phyloP scores from a whole-genome alignment of 1,139 yeast species.

The Geotrichum cucujoidarum region DNA sequence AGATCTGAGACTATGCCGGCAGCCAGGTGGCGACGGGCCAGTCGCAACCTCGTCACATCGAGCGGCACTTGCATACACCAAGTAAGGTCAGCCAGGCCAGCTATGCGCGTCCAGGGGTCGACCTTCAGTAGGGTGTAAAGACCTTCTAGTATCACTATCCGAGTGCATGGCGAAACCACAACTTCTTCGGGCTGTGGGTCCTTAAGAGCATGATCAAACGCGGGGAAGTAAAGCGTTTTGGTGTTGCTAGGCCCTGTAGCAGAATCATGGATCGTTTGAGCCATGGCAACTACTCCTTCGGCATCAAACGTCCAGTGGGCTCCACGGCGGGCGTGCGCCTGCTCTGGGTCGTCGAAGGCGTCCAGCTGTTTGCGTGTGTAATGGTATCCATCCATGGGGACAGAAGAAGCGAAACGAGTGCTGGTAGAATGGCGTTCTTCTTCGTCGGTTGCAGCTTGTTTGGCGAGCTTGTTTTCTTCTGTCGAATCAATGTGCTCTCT shows the following conservation, averaged over 20 bases:
- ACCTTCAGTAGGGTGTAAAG: constrained; percentile 37
- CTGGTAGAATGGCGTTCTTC: not conserved
- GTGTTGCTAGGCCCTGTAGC: not conserved
- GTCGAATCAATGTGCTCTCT: not conserved
- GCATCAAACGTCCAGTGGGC: constrained; percentile 83
- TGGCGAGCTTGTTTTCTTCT: not conserved
- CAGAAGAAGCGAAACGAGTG: constrained; percentile 30
- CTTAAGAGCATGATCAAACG: constrained; percentile 61
- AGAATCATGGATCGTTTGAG: constrained; percentile 25
- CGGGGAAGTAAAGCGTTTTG: constrained; percentile 43
- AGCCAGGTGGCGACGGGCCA: constrained; percentile 63
- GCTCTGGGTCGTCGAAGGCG: constrained; percentile 48
- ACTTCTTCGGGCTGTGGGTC: constrained; percentile 60
- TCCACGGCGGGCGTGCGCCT: constrained; percentile 65
- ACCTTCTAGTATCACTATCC: constrained; percentile 58
- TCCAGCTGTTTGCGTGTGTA: constrained; percentile 52
- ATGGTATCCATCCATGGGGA: constrained; percentile 84
- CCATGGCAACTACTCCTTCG: constrained; percentile 41
- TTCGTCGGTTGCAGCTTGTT: not conserved
- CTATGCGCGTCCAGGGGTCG: constrained; percentile 36
- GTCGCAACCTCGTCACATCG: constrained; percentile 48
- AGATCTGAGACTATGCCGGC: constrained; percentile 58
- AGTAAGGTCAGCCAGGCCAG: constrained; percentile 33
- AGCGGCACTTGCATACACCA: constrained; percentile 45
- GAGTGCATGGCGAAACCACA: constrained; percentile 38